phyloP scores from a whole-genome alignment of 257 asterid genomes.

The Rauvolfia tetraphylla region DNA sequence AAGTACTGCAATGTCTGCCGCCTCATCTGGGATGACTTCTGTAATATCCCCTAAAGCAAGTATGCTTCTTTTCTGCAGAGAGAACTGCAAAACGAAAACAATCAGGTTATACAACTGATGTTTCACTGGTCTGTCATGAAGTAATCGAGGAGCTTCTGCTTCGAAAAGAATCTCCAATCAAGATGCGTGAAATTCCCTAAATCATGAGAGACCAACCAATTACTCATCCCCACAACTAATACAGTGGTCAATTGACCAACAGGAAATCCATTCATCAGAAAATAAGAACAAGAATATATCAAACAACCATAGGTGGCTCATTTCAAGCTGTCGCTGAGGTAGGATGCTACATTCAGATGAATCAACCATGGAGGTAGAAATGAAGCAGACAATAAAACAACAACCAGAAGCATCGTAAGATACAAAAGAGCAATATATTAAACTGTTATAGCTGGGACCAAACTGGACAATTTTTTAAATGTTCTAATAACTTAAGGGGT shows the following conservation, averaged over 20 bases:
- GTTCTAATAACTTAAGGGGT: not conserved
- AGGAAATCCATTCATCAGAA: not conserved
- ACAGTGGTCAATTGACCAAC: not conserved
- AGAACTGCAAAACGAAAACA: conserved; percentile 52
- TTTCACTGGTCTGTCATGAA: conserved; percentile 13
- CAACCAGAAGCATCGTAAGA: not conserved
- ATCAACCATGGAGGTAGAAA: not conserved
- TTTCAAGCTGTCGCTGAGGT: not conserved
- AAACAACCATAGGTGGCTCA: not conserved
- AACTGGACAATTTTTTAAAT: no score
- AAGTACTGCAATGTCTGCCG: conserved; percentile 91
- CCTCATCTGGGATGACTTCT: conserved; percentile 80
- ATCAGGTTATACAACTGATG: not conserved
- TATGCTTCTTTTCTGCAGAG: conserved; percentile 81
- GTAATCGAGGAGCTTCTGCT: conserved; percentile 2
- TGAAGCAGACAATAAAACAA: not conserved
- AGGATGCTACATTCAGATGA: not conserved
- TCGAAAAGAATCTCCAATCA: not conserved
- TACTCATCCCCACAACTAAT: not conserved
- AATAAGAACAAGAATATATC: not conserved
- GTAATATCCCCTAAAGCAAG: conserved; percentile 93
- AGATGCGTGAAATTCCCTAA: not conserved
- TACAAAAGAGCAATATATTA: not conserved
- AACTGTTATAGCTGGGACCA: not conserved
- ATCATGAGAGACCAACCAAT: not conserved